Base-by-base conservation (phyloP, 2,329 filamentous ascomycete species). In the Cladosporium sp. region DNA sequence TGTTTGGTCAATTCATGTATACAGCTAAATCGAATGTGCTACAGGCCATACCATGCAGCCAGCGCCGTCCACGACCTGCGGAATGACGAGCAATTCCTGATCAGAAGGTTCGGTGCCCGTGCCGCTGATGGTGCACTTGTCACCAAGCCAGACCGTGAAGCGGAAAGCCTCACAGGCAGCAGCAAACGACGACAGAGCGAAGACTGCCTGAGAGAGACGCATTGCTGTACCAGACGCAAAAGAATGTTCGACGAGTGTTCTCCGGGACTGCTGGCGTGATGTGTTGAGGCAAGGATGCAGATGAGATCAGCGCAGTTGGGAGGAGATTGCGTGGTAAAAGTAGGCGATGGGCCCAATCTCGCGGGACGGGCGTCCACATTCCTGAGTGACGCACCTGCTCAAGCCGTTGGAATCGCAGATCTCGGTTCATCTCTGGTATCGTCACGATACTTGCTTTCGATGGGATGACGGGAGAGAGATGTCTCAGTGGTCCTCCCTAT, bases 121-220 rank as follows among this genome's bases (percentile, higher is more conserved):
- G 40, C 59, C 59, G n/a, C 26, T 62, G 33, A 63, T 63, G 35
- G 61, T 63, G 35, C 61, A 63, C 26, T 63, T 63, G 16, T 63
- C 61, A n/a, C 61, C 61, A 2, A 63, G 49, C 61, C 61, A 63
- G 26, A 63, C 50, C 10, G 50, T 55, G 50, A 63, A 63, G 33
- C 50, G 50, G 33, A 63, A 63, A 40, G 50, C 61, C 33, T 46
- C 28, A 23, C 35, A 35, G 10, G 56, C 37, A 18, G 10, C 37
- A 28, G 60, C 23, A 44, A 50, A 11, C 21, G 49, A 29, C 5
- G 58, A 21, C 6, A 50, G 5, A 21, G 10, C 14, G 16, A 59
- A 1, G 2, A 33, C 23, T 2, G 28, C 16, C 5, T 28, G 28
- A 21, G 28, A 49, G 44, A 33, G 29, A 50, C 18, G 44, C 58